These are phyloP conservation scores for Capronia coronata DNA, from an alignment of 2,329 filamentous ascomycete genomes.

Conservation along the genomic window DNA sequence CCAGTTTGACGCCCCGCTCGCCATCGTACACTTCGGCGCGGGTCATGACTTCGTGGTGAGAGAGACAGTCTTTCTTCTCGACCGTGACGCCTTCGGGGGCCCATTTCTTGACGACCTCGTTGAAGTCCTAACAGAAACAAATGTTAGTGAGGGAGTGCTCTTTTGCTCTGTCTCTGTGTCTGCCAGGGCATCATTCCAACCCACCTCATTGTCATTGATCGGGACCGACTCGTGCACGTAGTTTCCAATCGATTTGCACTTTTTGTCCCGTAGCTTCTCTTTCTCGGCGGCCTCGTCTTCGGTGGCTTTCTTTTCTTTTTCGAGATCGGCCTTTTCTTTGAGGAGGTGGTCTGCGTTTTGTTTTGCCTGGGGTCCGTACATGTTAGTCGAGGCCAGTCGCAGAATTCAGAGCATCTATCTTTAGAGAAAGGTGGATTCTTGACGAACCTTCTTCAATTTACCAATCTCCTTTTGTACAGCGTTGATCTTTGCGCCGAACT, in stretches of 20 bases:
- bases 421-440: neutral
- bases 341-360: slow-evolving; percentile 78
- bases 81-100: slow-evolving; percentile 66
- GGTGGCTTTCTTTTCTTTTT: slow-evolving; percentile 74
- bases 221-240: slow-evolving; percentile 85
- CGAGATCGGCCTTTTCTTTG: slow-evolving; percentile 67
- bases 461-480: slow-evolving; percentile 84
- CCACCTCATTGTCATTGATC: slow-evolving; percentile 70
- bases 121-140: slow-evolving; percentile 56
- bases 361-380: slow-evolving; percentile 54
- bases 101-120: slow-evolving; percentile 71
- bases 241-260: slow-evolving; percentile 81
- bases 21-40: slow-evolving; percentile 87
- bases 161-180: too few relatives aligned
- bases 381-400: slow-evolving; percentile 2
- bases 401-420: too few relatives aligned
- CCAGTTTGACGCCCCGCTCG: slow-evolving; percentile 86
- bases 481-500: slow-evolving; percentile 81
- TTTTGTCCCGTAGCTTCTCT: slow-evolving; percentile 64
- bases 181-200: too few relatives aligned
- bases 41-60: slow-evolving; percentile 89
- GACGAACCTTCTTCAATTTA: slow-evolving; percentile 71
- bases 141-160: slow-evolving; percentile 27
- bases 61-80: slow-evolving; percentile 71
- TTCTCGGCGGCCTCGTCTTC: slow-evolving; percentile 70